Evolutionary conservation across 1,139 yeast genomes (phyloP).

Genomic region (Taphrina deformans): DNA sequence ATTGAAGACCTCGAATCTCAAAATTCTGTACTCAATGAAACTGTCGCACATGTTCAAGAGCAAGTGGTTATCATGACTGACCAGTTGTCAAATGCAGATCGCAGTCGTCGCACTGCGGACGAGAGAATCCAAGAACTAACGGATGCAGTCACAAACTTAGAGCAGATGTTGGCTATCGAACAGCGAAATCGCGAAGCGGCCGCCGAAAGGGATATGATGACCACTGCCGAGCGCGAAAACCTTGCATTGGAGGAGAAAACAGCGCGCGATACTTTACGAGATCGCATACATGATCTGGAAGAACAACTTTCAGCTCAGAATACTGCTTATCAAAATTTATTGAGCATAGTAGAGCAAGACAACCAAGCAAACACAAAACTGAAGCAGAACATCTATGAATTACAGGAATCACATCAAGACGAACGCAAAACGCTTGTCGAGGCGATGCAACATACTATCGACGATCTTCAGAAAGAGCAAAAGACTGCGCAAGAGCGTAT

Average conservation of each 20-base stretch:
- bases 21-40: slow-evolving; percentile 45
- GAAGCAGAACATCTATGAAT: slow-evolving; percentile 44
- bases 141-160: background rate
- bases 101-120: background rate
- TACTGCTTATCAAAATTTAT: slow-evolving; percentile 39
- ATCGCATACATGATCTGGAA: slow-evolving; percentile 53
- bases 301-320: slow-evolving; percentile 46
- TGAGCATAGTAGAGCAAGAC: slow-evolving; percentile 36
- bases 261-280: slow-evolving; percentile 42
- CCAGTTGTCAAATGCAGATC: slow-evolving; percentile 57
- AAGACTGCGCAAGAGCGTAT: slow-evolving; percentile 41
- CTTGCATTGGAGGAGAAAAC: slow-evolving; percentile 45
- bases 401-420: slow-evolving; percentile 50
- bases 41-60: slow-evolving; percentile 50
- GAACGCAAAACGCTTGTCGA: slow-evolving; percentile 45
- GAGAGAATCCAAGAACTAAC: background rate
- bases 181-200: background rate
- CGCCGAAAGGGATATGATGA: slow-evolving; percentile 48
- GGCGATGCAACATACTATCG: slow-evolving; percentile 41
- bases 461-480: slow-evolving; percentile 40
- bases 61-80: slow-evolving; percentile 60
- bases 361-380: slow-evolving; percentile 38
- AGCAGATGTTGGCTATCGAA: background rate
- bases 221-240: slow-evolving; percentile 49
- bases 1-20: slow-evolving; percentile 45